Percentiles rank a stretch among this genome's conserved stretches.
phyloP scores from a whole-genome alignment of 768 basidiomycete genomes.

The Lentinula sp. region DNA sequence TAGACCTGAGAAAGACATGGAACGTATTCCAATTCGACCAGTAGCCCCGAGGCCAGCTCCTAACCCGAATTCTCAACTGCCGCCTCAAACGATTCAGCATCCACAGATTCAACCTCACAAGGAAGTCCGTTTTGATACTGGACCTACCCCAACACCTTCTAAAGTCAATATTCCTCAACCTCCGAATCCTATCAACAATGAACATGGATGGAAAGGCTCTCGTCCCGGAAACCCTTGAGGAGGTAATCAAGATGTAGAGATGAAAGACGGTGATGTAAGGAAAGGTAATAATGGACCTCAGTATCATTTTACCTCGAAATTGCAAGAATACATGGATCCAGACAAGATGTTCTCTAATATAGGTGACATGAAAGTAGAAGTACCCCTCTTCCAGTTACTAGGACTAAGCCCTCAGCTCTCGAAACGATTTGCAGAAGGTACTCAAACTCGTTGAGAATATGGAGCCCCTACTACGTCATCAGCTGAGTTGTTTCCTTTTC shows the following conservation, averaged over 20 bases:
- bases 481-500: not conserved
- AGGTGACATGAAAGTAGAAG: not conserved
- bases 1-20: too few species aligned
- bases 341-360: not conserved
- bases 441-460: not conserved
- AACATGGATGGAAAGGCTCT: slow-evolving; percentile 5
- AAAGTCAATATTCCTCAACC: not conserved
- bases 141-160: too few species aligned
- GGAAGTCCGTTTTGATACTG: too few species aligned
- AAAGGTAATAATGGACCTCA: not conserved
- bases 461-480: not conserved
- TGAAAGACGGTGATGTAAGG: not conserved
- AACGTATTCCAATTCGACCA: too few species aligned
- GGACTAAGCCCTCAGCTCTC: not conserved
- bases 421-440: not conserved
- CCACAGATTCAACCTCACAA: too few species aligned
- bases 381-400: not conserved
- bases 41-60: too few species aligned
- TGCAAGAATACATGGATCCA: not conserved
- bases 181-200: not conserved
- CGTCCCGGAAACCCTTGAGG: not conserved
- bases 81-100: too few species aligned
- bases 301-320: slow-evolving; percentile 1
- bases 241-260: not conserved
- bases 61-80: too few species aligned